Evolutionary conservation across 306 rosid species (phyloP), one percentile per base, ranked within the genome.

Genomic region (Cicer yamashitae): DNA sequence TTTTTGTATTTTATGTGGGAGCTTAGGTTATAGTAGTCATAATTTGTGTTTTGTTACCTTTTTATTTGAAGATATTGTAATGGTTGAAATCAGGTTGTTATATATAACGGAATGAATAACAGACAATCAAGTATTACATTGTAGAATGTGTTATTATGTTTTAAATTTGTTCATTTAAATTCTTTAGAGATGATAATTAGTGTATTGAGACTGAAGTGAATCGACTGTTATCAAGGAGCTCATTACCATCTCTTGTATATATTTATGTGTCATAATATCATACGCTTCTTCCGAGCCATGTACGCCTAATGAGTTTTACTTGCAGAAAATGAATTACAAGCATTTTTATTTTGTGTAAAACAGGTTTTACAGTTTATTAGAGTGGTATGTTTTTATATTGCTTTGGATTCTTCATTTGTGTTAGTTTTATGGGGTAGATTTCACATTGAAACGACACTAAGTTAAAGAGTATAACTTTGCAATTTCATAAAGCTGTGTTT

Each of bases 121-220:
- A 76, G 57, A 54, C 58, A 48, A 71, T 39, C 18, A 46, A 52
- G 22, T 12, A 52, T 10, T 66, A 59, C 2, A 6, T 43, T 50
- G 64, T 76, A 38, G 72, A 39, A 47, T 65, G 7, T 47, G 10
- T 22, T 67, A 18, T 43, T 43, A 50, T 40, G 50, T 77, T 76
- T 63, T 14, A 38, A 37, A 61, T 38, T 61, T 61, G 45, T 38
- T 38, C 15, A 58, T 58, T 40, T 30, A 10, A 57, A 58, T 30
- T 25, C 65, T 58, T 14, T 3, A 6, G 3, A 30, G 41, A 30
- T 0, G 12, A 17, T 53, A 53, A 17, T 53, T 3, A 17, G 34
- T 53, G 11, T 53, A 53, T 53, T 53, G 59, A 7, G 30, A 53
- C 59, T 0, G 3, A 52, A 15, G 59, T 15, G 64, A 25, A 14